Conservation (phyloP, 2,329 filamentous ascomycete species). For the Colletotrichum simmondsii region DNA sequence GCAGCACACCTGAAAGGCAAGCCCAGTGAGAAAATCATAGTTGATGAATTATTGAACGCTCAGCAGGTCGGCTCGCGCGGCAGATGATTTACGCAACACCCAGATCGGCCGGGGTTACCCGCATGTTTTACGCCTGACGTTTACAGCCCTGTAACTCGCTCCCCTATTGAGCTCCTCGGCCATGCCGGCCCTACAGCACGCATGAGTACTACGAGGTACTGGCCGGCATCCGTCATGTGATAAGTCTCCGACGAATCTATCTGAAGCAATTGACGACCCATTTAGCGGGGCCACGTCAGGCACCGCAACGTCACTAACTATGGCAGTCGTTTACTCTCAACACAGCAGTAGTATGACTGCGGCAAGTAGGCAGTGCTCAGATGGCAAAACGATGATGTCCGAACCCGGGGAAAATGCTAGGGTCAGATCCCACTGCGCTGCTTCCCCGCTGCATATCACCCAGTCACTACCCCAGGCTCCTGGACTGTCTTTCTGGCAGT, state of each 20-base stretch:
- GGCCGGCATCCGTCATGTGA: background rate
- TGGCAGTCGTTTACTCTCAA: background rate
- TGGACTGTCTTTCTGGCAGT: too few relatives aligned
- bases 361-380: background rate
- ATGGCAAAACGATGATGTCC: background rate
- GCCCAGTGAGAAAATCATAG: background rate
- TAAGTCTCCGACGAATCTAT: constrained; percentile 2
- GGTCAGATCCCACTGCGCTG: too few relatives aligned
- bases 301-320: background rate
- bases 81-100: background rate
- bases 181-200: background rate
- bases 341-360: background rate
- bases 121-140: background rate
- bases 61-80: background rate
- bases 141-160: background rate
- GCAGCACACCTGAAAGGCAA: background rate
- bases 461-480: background rate
- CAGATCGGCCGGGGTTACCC: background rate
- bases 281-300: background rate
- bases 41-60: background rate
- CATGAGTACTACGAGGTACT: background rate
- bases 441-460: background rate
- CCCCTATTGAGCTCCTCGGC: background rate
- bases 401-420: background rate
- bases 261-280: background rate